Conservation (phyloP, 1,139 yeast genomes). For the Hyphopichia khmerensis region DNA sequence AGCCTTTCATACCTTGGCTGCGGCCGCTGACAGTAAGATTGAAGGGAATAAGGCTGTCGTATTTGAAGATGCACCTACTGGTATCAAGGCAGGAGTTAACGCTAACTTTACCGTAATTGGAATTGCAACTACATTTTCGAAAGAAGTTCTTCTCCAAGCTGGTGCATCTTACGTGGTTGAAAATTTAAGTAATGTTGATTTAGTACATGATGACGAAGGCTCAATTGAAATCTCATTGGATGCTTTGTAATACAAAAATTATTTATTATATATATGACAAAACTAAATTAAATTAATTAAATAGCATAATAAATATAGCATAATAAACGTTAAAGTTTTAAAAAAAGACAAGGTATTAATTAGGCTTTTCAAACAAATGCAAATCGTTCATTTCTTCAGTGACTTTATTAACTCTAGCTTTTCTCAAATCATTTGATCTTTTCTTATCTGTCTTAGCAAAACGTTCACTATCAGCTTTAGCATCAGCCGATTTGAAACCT, state of each 20-base stretch:
- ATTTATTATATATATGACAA: background rate
- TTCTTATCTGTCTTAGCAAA: constrained; percentile 25
- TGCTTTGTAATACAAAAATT: background rate
- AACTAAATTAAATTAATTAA: background rate
- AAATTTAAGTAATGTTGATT: constrained; percentile 1
- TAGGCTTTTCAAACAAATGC: constrained; percentile 6
- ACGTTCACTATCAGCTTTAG: constrained; percentile 13
- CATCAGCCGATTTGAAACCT: constrained; percentile 8
- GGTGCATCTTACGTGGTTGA: constrained; percentile 17
- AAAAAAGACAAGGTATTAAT: background rate
- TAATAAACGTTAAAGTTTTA: background rate
- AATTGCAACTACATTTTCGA: constrained; percentile 18
- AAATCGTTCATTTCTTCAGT: constrained; percentile 28
- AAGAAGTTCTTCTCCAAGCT: constrained; percentile 15
- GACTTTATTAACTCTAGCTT: constrained; percentile 35
- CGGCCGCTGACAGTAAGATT: background rate
- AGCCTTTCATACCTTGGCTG: constrained; percentile 11
- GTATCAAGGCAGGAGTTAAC: constrained; percentile 17
- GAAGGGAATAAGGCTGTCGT: constrained; percentile 10
- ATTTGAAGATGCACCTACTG: constrained; percentile 23
- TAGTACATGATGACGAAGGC: background rate
- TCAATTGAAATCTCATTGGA: constrained; percentile 1
- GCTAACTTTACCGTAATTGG: constrained; percentile 21
- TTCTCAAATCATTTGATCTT: constrained; percentile 31
- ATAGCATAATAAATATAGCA: background rate